Evolutionary conservation across 495 filamentous ascomycete species (phyloP), one percentile per base, ranked within the genome.

Genomic region (Penicillium daleae): DNA sequence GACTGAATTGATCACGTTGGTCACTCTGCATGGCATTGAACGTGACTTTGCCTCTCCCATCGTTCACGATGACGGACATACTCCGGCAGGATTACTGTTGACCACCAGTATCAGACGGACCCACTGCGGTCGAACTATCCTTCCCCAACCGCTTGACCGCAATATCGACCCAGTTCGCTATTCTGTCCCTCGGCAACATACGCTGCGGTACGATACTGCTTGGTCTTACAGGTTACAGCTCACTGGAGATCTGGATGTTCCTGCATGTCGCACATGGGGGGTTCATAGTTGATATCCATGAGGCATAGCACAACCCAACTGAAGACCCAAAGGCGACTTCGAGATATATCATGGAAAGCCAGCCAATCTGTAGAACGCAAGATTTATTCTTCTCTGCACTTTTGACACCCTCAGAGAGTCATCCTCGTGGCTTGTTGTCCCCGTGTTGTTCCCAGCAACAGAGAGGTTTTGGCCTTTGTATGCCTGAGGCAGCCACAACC

Each of bases 131-230:
- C 42, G 42, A 53, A 65, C 53, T 65, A 71, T 59, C 56, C 48
- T 56, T 33, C 69, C 69, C 60, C 64, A 70, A 67, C 64, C 54
- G 49, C 64, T 67, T 71, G 69, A 71, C 69, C 69, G 69, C 67
- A 71, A 71, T 48, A 58, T 67, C 57, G 60, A 54, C 51, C 51
- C 51, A 21, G 29, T 54, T 32, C 51, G 12, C 29, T 35, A 6
- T 33, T n/a, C n/a, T 54, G 31, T 6, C 13, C 46, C 46, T 50
- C 40, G 24, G 24, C n/a, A 50, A 26, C 13, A 50, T 29, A 50
- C 46, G 4, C 2, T 27, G 13, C 5, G 22, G 4, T 29, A 29
- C 12, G 24, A 50, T 29, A 50, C 46, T 7, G 17, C 46, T 29
- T 50, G 22, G 13, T 13, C 13, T 39, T 39, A 15, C 26, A n/a